Percentiles rank a stretch among this genome's conserved stretches.
Conservation (phyloP, 2,329 filamentous ascomycete genomes). For the Trichocomaceae sp. region DNA sequence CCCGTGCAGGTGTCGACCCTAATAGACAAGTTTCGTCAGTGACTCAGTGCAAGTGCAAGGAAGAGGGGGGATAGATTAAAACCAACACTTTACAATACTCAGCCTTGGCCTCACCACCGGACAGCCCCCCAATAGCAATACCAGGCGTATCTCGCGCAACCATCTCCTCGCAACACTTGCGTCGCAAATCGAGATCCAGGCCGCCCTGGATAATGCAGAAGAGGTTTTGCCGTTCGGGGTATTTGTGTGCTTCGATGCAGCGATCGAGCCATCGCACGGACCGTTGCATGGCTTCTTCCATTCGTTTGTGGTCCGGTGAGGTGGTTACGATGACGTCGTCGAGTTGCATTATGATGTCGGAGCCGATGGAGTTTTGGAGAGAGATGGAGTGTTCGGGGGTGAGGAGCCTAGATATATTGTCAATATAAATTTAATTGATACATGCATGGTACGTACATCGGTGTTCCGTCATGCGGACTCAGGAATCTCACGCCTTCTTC, state of each 20-base stretch:
- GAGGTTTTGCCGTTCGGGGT: constrained; percentile 77
- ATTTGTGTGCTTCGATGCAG: constrained; percentile 82
- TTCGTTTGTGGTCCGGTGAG: constrained; percentile 77
- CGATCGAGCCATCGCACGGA: constrained; percentile 94
- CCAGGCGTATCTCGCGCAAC: constrained; percentile 83
- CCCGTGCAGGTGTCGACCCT: constrained; percentile 75
- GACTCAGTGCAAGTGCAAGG: neutral
- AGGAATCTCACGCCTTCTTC: constrained; percentile 94
- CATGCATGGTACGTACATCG: constrained; percentile 55
- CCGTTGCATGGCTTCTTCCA: constrained; percentile 90
- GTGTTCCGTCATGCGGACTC: constrained; percentile 89
- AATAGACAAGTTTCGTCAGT: constrained; percentile 4
- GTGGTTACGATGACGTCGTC: constrained; percentile 97
- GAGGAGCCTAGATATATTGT: constrained; percentile 53
- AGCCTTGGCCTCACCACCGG: constrained; percentile 87
- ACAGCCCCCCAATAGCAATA: constrained; percentile 91
- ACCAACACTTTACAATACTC: constrained; percentile 76
- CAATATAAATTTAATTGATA: neutral
- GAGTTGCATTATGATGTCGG: constrained; percentile 98
- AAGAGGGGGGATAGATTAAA: neutral
- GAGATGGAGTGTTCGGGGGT: constrained; percentile 96
- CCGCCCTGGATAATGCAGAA: constrained; percentile 99
- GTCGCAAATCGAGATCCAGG: constrained; percentile 76
- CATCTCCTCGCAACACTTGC: constrained; percentile 81
- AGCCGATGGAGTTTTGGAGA: constrained; percentile 93